phyloP scores from a whole-genome alignment of 1,139 yeast genomes.

The Wickerhamomyces sp. region DNA sequence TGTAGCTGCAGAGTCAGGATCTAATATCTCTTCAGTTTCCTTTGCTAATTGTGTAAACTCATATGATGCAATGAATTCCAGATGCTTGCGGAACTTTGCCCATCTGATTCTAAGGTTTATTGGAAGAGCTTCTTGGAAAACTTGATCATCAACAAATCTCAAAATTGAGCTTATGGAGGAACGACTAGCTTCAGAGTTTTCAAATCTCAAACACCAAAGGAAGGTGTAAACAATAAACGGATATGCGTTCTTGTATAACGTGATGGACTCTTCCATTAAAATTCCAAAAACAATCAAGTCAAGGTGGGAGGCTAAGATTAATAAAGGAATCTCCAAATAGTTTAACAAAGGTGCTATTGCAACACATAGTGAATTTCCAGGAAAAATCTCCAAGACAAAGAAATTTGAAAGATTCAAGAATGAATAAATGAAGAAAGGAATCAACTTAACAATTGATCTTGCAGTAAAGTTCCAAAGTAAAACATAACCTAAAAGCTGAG shows the following conservation, averaged over 20 bases:
- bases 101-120: constrained; percentile 2
- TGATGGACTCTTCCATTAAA: constrained; percentile 29
- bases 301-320: constrained; percentile 34
- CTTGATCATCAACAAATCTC: constrained; percentile 18
- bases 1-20: not conserved
- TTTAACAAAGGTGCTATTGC: constrained; percentile 26
- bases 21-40: not conserved
- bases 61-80: constrained; percentile 5
- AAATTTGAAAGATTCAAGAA: constrained; percentile 36
- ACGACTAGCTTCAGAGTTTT: constrained; percentile 38
- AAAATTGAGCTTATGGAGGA: constrained; percentile 28
- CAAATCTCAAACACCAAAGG: constrained; percentile 38
- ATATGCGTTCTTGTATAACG: constrained; percentile 22
- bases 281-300: constrained; percentile 33
- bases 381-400: constrained; percentile 34
- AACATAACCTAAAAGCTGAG: constrained; percentile 38
- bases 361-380: constrained; percentile 28
- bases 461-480: constrained; percentile 31
- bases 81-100: constrained; percentile 5
- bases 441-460: constrained; percentile 31
- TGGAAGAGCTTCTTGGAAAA: constrained; percentile 8
- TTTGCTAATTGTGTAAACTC: not conserved
- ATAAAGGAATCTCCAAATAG: constrained; percentile 24
- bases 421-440: constrained; percentile 45
- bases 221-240: constrained; percentile 33